Evolutionary conservation across 2,329 filamentous ascomycete species (phyloP).

Genomic region (Penicillium sp.): DNA sequence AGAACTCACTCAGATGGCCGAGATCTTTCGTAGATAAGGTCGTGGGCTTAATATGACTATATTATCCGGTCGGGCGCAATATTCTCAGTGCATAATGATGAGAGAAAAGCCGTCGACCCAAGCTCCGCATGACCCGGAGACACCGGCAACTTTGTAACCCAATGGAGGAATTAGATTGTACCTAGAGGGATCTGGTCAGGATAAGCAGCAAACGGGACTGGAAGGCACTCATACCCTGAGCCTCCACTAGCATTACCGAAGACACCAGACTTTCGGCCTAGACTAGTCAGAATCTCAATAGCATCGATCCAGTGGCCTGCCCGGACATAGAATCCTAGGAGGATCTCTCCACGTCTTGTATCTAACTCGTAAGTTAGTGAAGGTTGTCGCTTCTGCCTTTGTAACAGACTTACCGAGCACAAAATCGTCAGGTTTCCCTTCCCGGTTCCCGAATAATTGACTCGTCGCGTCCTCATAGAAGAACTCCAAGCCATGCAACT

Average conservation of each 20-base stretch:
- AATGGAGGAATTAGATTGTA: conserved; percentile 86
- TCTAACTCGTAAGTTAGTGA: conserved; percentile 57
- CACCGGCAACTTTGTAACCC: conserved; percentile 85
- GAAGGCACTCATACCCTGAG: conserved; percentile 67
- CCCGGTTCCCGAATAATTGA: conserved; percentile 84
- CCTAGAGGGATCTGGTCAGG: conserved; percentile 52
- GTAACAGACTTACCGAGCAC: conserved; percentile 66
- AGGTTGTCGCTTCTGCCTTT: not conserved
- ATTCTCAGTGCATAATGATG: conserved; percentile 70
- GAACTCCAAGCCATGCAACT: conserved; percentile 88
- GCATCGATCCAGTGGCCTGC: conserved; percentile 83
- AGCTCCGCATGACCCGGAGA: conserved; percentile 77
- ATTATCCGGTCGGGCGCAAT: not conserved
- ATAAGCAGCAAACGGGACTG: not conserved
- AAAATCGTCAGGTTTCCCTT: conserved; percentile 74
- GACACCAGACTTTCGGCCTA: conserved; percentile 82
- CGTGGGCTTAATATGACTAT: not conserved
- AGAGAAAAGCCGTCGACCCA: conserved; percentile 89
- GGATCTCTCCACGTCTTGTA: conserved; percentile 79
- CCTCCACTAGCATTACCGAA: conserved; percentile 84
- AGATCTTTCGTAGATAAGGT: conserved; percentile 1
- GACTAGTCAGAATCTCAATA: conserved; percentile 85
- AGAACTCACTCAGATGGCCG: conserved; percentile 1
- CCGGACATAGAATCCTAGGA: conserved; percentile 84
- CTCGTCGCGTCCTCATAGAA: conserved; percentile 84